These are phyloP conservation scores for Dioszegia hungarica DNA, from an alignment of 768 basidiomycete species.

Conservation along the genomic window DNA sequence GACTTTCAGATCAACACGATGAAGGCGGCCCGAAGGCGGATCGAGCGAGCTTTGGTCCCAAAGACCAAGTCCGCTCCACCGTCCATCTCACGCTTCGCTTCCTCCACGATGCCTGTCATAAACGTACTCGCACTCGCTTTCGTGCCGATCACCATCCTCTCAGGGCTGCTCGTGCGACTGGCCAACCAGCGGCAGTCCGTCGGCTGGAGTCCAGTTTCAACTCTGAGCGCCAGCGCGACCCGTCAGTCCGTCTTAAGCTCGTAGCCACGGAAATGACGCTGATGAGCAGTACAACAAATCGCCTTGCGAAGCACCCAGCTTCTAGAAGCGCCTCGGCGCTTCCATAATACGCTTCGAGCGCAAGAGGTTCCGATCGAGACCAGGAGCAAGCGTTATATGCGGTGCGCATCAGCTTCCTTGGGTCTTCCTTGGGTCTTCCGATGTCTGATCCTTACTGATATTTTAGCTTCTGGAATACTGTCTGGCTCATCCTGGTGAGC, in stretches of 20 bases:
- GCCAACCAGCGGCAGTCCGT: too few relatives aligned
- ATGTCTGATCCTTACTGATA: not conserved
- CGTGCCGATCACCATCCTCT: not conserved
- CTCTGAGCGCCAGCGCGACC: too few relatives aligned
- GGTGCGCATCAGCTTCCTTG: too few relatives aligned
- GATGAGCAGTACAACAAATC: slow-evolving; percentile 57
- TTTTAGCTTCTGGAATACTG: slow-evolving; percentile 75
- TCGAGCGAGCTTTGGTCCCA: not conserved
- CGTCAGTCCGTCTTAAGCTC: too few relatives aligned
- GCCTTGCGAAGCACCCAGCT: slow-evolving; percentile 59
- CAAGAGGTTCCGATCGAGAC: slow-evolving; percentile 45
- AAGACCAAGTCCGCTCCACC: too few relatives aligned
- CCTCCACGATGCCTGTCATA: not conserved
- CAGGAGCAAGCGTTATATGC: slow-evolving; percentile 63
- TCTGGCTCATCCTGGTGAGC: slow-evolving; percentile 70
- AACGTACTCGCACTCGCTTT: not conserved
- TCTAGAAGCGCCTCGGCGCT: slow-evolving; percentile 52
- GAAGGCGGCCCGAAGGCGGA: not conserved
- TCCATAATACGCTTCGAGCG: slow-evolving; percentile 43
- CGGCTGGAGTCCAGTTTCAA: too few relatives aligned
- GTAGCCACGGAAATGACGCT: too few relatives aligned
- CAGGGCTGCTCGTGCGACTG: not conserved
- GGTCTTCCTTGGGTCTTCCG: not conserved
- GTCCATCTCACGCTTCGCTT: too few relatives aligned
- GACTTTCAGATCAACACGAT: not conserved